Evolutionary conservation across 345 rosid species (phyloP).

Genomic region (Salix purpurea): DNA sequence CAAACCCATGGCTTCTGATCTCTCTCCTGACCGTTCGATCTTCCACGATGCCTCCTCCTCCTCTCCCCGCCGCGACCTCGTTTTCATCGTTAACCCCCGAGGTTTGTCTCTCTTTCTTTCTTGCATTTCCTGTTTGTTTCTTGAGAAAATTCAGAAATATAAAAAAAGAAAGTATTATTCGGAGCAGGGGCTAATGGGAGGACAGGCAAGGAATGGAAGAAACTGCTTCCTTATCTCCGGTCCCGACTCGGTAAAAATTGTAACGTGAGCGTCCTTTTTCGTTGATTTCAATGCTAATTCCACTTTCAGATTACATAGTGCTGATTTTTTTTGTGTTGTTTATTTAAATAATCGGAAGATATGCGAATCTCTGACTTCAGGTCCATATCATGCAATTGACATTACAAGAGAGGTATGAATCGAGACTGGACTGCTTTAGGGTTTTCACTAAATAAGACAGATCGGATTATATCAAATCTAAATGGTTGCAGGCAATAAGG

Average conservation of each 20-base stretch:
- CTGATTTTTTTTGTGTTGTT: not conserved
- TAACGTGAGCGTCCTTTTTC: constrained; percentile 52
- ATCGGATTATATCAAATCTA: not conserved
- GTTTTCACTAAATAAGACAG: not conserved
- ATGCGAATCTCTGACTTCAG: constrained; percentile 76
- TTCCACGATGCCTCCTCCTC: constrained; percentile 38
- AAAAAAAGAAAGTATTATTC: not conserved
- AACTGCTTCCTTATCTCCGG: constrained; percentile 73
- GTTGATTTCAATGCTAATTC: not conserved
- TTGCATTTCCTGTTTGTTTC: not conserved
- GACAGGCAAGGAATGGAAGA: constrained; percentile 89
- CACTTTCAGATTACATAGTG: too few relatives aligned
- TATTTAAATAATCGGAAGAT: constrained; percentile 34
- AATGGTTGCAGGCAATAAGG: constrained; percentile 61
- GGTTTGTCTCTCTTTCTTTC: constrained; percentile 32
- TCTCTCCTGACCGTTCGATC: constrained; percentile 38
- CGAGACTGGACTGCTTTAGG: constrained; percentile 14
- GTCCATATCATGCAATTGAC: constrained; percentile 90
- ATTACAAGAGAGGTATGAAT: constrained; percentile 84
- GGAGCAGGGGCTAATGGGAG: constrained; percentile 82
- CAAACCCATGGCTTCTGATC: constrained; percentile 43
- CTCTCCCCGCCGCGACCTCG: constrained; percentile 72
- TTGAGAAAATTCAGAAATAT: not conserved
- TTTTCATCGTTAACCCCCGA: constrained; percentile 85
- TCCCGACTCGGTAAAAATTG: constrained; percentile 67